Conservation (phyloP, 2,329 filamentous ascomycete species). For the Daldinia sp. region DNA sequence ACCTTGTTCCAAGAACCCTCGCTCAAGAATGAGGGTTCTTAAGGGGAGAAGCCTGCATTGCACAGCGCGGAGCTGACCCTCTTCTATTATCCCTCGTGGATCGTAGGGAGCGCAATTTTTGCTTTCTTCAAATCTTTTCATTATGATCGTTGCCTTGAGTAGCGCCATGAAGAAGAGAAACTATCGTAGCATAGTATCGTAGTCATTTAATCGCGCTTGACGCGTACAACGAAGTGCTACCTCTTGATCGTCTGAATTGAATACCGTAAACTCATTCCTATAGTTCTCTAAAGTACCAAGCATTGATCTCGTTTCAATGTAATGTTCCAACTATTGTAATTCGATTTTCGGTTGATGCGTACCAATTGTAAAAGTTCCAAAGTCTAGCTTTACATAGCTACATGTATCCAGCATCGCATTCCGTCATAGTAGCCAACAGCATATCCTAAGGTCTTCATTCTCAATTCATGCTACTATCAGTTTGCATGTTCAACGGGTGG, state of each 20-base stretch:
- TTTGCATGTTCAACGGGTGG: too few relatives aligned
- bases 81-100: constrained; percentile 52
- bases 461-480: background rate
- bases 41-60: constrained; percentile 65
- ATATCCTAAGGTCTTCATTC: background rate
- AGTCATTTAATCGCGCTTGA: background rate
- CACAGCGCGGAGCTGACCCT: constrained; percentile 65
- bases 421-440: too few relatives aligned
- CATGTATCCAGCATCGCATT: too few relatives aligned
- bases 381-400: too few relatives aligned
- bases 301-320: too few relatives aligned
- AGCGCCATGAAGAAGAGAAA: constrained; percentile 54
- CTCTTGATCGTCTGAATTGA: too few relatives aligned
- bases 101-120: constrained; percentile 54
- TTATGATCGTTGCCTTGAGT: constrained; percentile 49
- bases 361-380: too few relatives aligned
- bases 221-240: too few relatives aligned
- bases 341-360: too few relatives aligned
- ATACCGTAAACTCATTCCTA: too few relatives aligned
- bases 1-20: constrained; percentile 49
- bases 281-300: too few relatives aligned
- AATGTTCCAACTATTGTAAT: too few relatives aligned
- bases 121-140: constrained; percentile 53
- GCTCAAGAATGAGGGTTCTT: constrained; percentile 49
- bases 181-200: background rate